Conservation (phyloP, 768 basidiomycete species). For the Suillus fuscotomentosus region DNA sequence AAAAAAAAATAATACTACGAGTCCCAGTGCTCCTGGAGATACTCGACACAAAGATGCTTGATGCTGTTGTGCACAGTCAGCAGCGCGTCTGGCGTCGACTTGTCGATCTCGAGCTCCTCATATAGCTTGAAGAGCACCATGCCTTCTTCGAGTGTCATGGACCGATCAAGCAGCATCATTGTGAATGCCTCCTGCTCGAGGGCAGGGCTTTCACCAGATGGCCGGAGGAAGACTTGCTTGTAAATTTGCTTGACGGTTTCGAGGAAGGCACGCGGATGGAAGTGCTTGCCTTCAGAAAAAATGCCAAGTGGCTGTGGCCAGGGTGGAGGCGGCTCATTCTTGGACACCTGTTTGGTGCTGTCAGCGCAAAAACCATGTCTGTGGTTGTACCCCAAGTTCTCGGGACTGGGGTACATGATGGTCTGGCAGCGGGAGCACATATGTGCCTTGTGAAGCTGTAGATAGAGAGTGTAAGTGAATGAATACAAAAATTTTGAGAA, state of each 20-base stretch:
- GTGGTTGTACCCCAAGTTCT: conserved; percentile 9
- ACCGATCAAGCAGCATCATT: background rate
- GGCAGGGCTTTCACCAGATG: background rate
- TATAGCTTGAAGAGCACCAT: background rate
- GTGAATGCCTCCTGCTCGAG: background rate
- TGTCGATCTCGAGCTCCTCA: background rate
- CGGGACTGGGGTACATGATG: conserved; percentile 15
- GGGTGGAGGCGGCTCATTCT: background rate
- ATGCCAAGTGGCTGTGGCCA: conserved; percentile 10
- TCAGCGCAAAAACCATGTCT: background rate
- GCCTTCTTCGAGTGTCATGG: background rate
- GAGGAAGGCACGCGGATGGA: background rate
- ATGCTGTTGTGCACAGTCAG: background rate
- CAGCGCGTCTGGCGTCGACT: background rate
- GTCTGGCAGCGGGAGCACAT: conserved; percentile 11
- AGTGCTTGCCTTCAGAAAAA: background rate
- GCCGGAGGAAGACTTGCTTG: conserved; percentile 38
- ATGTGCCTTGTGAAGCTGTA: too few relatives aligned
- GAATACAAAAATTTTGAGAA: too few relatives aligned
- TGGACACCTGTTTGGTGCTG: background rate
- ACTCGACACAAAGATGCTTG: background rate
- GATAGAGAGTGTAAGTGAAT: too few relatives aligned
- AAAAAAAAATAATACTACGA: background rate
- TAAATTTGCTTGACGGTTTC: conserved; percentile 39
- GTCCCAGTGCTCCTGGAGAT: background rate